Base-by-base conservation (phyloP, 352 stramenopile species). In the Globisporangium uncinulatum region DNA sequence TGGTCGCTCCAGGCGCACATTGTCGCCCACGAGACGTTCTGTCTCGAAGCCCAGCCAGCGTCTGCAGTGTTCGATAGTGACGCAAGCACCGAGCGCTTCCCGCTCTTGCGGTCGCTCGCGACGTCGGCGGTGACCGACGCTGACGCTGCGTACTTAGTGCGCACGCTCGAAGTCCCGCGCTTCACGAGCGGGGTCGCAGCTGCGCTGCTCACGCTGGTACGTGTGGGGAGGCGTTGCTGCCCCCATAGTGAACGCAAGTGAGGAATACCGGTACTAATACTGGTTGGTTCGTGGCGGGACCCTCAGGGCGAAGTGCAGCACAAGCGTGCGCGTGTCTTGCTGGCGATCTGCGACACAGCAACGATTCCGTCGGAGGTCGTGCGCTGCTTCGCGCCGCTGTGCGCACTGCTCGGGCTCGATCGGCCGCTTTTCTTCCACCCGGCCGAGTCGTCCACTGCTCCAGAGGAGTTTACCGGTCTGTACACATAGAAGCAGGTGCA, bases 161-260 rank as follows among this genome's bases (percentile, higher is more conserved):
- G 64, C 19, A 55, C 66, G 29, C 69, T 90, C 8, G 71, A 83
- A 61, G 72, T 78, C 3, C 79, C 79, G 8, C 79, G 79, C 50
- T 87, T 87, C 57, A 59, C 79, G 5, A 61, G 65, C 6, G 77
- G 79, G 13, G 51, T 87, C 9, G 61, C 79, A 3, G 79, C 79
- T 0, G 79, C 73, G 11, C 56, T 87, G 7, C 65, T 90, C 44
- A 87, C 79, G 24, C 69, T 84, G 55, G 79, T 89, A 45, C 15
- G n/a, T 13, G 15, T n/a, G n/a, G 6, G 42, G 6, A 21, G 15
- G 14, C 24, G 24, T 29, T 29, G 24, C 24, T 29, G 24, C 4
- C 24, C 4, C 24, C 24, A 29, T 29, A 29, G 24, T 29, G 24
- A 29, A 29, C 4, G 24, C 24, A 29, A 29, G 24, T 29, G 24